Base-by-base conservation (phyloP, 345 rosid genomes). In the Eucalyptus coolabah region DNA sequence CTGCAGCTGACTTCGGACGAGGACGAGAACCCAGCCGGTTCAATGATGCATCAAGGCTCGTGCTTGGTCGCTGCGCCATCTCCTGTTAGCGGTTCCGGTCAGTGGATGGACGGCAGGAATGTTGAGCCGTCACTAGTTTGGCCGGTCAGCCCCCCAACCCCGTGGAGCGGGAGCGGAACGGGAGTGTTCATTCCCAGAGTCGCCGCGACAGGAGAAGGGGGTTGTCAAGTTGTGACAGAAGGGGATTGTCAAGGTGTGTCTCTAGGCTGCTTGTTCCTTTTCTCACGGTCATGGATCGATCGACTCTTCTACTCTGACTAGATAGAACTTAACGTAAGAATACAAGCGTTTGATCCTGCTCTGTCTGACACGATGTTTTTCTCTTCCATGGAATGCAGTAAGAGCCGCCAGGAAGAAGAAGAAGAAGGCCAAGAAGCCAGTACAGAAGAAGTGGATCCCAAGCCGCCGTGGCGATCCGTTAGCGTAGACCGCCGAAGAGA, bases 151-250 rank as follows among this genome's bases (percentile, higher is more conserved):
- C 65, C 89, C 54, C 91, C 92, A 53, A 26, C 63, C 63, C 63
- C 6, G 91, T 87, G 92, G 77, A 90, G 65, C 19, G 88, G 93
- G 19, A 91, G 56, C 50, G 97, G 95, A 88, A 95, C 96, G 2
- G 96, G 96, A 13, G 97, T 94, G 6, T 94, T 94, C 91, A 95
- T 94, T 89, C 97, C 96, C 49, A 93, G 50, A 23, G 50, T 72
- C 49, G 88, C 53, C 34, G 87, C 89, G 8, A 44, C 90, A 50
- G 88, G 88, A 67, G 90, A 90, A 87, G 88, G 88, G 87, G 83
- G 16, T 7, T 77, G 40, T 50, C 87, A 86, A 26, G 94, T 94
- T 90, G 69, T 14, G 92, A 49, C 90, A 50, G 90, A 90, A 87
- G 87, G 88, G 87, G 83, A 19, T 7, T 77, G 77, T 50, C 87